phyloP scores from a whole-genome alignment of 2,329 filamentous ascomycete species.

The Trichoderma koningiopsis region DNA sequence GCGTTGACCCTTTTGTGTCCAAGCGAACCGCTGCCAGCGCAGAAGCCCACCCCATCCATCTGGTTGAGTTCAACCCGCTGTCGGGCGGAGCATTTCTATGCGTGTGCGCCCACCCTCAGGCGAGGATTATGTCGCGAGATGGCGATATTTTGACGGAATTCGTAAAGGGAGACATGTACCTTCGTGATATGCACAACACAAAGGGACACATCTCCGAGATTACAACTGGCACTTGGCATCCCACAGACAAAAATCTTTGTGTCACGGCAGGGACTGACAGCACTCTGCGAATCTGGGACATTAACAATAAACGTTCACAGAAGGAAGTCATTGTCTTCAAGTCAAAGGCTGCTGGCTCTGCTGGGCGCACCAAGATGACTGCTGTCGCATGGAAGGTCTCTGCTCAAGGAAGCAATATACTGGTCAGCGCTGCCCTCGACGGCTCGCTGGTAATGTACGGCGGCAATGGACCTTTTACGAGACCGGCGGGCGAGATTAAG shows the following conservation, averaged over 20 bases:
- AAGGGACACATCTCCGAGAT: constrained; percentile 95
- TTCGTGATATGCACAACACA: constrained; percentile 95
- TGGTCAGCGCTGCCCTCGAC: constrained; percentile 83
- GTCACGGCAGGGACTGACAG: constrained; percentile 94
- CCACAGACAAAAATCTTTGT: constrained; percentile 79
- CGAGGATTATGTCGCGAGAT: constrained; percentile 85
- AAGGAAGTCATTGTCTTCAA: constrained; percentile 96
- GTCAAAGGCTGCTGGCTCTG: constrained; percentile 82
- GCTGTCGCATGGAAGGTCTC: constrained; percentile 83
- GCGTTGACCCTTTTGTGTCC: constrained; percentile 79
- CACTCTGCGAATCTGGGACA: constrained; percentile 94
- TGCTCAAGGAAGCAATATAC: constrained; percentile 72
- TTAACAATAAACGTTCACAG: constrained; percentile 86
- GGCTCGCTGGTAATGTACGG: constrained; percentile 90
- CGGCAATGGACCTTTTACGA: constrained; percentile 81
- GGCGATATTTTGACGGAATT: constrained; percentile 86
- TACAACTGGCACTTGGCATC: constrained; percentile 88
- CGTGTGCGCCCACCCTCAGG: constrained; percentile 84
- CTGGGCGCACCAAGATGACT: constrained; percentile 91
- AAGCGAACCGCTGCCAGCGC: constrained; percentile 68
- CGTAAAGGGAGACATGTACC: constrained; percentile 97
- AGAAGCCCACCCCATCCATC: constrained; percentile 87
- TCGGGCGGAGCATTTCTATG: constrained; percentile 82
- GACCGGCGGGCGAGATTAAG: constrained; percentile 79
- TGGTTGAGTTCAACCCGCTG: constrained; percentile 81